Evolutionary conservation across 441 rosid species (phyloP).

Genomic region (Jatropha podagrica): DNA sequence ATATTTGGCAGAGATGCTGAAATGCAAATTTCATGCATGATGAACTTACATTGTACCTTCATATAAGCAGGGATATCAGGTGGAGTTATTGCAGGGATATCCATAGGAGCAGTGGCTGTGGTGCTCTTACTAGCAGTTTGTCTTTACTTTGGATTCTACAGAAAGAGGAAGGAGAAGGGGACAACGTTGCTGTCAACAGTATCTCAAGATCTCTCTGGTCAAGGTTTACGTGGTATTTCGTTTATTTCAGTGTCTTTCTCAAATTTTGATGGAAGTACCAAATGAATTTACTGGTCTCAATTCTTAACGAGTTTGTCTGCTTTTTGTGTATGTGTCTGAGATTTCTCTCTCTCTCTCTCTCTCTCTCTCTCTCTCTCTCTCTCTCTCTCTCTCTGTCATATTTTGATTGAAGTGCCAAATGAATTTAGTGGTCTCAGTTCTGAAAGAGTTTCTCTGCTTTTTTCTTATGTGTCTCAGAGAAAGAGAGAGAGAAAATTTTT

Average conservation of each 20-base stretch:
- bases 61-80: slow-evolving; percentile 48
- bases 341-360: too few species aligned
- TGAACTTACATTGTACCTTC: slow-evolving; percentile 30
- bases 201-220: slow-evolving; percentile 30
- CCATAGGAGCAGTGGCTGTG: slow-evolving; percentile 39
- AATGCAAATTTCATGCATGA: slow-evolving; percentile 20
- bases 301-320: slow-evolving; percentile 3
- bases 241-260: not conserved
- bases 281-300: slow-evolving; percentile 14
- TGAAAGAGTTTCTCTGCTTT: too few species aligned
- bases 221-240: not conserved
- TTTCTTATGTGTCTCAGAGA: too few species aligned
- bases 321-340: not conserved
- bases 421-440: too few species aligned
- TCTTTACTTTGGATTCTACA: slow-evolving; percentile 32
- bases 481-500: too few species aligned
- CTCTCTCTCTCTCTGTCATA: too few species aligned
- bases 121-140: slow-evolving; percentile 34
- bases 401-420: too few species aligned
- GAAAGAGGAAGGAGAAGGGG: slow-evolving; percentile 39
- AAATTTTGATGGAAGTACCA: not conserved
- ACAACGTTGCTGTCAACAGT: slow-evolving; percentile 28
- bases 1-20: slow-evolving; percentile 19
- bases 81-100: slow-evolving; percentile 49
- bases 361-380: too few species aligned